Percentiles rank a stretch among this genome's conserved stretches.
phyloP scores from a whole-genome alignment of 2,329 filamentous ascomycete genomes.

The Fusarium sp. region DNA sequence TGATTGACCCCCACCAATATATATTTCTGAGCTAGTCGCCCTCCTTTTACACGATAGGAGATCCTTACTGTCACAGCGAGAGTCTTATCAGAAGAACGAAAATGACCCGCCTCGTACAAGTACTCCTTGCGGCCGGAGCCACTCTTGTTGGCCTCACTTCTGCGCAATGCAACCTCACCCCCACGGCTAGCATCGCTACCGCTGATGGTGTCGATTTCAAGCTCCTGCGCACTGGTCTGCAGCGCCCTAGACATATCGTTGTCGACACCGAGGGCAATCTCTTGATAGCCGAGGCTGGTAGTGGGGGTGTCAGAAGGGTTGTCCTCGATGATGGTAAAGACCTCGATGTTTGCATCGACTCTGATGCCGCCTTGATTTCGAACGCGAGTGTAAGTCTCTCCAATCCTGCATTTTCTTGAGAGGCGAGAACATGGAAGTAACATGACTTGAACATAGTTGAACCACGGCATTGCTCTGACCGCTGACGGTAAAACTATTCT shows the following conservation, averaged over 20 bases:
- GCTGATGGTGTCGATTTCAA: conserved; percentile 2
- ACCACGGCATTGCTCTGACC: conserved; percentile 2
- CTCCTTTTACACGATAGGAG: no score
- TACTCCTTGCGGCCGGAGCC: neutral
- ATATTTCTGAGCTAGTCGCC: neutral
- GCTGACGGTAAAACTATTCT: conserved; percentile 11
- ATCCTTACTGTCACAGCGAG: rapidly evolving
- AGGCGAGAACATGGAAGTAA: neutral
- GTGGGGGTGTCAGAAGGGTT: neutral
- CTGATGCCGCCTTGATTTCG: neutral
- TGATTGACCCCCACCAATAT: neutral
- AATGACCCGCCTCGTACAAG: conserved; percentile 1
- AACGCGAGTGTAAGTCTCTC: neutral
- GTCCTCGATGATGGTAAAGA: conserved; percentile 7
- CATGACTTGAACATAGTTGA: neutral
- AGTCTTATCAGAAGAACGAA: neutral
- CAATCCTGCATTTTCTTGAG: rapidly evolving
- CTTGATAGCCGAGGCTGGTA: neutral
- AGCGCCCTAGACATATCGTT: conserved; percentile 4
- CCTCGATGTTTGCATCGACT: conserved; percentile 7
- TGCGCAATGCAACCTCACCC: neutral
- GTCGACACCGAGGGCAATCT: conserved; percentile 5
- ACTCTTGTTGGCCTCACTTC: neutral
- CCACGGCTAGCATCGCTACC: neutral
- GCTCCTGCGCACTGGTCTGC: neutral